Base-by-base conservation (phyloP, 192 early-diverging fungal species). In the Entophlyctis helioformis region DNA sequence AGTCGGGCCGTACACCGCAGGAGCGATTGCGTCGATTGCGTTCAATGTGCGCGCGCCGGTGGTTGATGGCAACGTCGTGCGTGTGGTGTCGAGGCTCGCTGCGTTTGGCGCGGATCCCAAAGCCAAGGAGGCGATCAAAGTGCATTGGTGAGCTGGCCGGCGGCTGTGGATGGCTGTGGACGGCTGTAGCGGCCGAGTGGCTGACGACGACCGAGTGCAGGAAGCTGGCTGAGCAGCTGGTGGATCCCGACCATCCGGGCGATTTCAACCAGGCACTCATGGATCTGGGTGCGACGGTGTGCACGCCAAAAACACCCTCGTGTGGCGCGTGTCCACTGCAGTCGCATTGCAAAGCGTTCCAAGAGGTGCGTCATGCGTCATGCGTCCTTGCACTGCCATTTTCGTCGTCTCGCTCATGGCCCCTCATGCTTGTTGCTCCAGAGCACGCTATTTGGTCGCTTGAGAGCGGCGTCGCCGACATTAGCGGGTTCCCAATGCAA, bases 221-320 rank as follows among this genome's bases (percentile, higher is more conserved):
- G 81, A 42, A 59, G 20, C 56, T 82, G 7, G 82, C 85, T 7
- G 58, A 56, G 27, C 44, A 51, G 21, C 38, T 84, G 16, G 53
- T 87, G 10, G 66, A 76, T 24, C 36, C 42, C 6, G 50, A 59
- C 7, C 63, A 69, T 13, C 82, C 85, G 22, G 85, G 85, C 8
- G 72, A 82, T 38, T 85, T 81, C 43, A 87, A 87, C 48, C 83
- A 87, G 40, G 80, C 78, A 8, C 35, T 87, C 38, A 87, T 87
- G 85, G 85, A 87, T 59, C 58, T 85, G 3, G 85, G 85, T 0
- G 80, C 85, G 0, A 71, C 66, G 7, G 53, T 87, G 3, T 87
- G 85, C 56, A 82, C 76, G 2, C 83, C 83, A 1, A 62, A 62
- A 42, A 72, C 71, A 19, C 83, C 82, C 20, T 46, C 56, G 20